Percentiles rank a stretch among this genome's conserved stretches.
phyloP scores from a whole-genome alignment of 257 asterid genomes.

The Gentiana dahurica region DNA sequence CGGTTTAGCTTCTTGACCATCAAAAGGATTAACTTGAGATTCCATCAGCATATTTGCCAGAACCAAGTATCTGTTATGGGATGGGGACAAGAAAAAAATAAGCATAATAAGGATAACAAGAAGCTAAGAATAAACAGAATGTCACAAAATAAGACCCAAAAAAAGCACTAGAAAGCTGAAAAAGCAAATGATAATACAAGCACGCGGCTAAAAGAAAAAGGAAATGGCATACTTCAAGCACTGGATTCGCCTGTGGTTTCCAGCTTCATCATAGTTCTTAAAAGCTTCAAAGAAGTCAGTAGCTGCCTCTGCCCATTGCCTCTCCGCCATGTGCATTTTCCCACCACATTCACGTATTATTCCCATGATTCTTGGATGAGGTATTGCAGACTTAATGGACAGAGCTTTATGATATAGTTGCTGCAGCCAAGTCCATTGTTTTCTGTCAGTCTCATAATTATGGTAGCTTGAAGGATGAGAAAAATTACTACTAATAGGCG shows the following conservation, averaged over 20 bases:
- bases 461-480: background rate
- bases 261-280: slow-evolving; percentile 97
- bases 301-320: slow-evolving; percentile 96
- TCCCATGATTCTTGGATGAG: slow-evolving; percentile 99
- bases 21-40: slow-evolving; percentile 96
- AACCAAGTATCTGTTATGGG: slow-evolving; percentile 69
- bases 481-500: no score
- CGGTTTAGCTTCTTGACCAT: slow-evolving; percentile 99
- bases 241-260: slow-evolving; percentile 92
- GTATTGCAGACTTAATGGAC: slow-evolving; percentile 94
- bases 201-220: background rate
- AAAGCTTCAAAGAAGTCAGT: slow-evolving; percentile 98
- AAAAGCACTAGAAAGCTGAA: no score
- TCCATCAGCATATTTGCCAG: slow-evolving; percentile 99
- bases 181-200: background rate
- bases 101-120: no score
- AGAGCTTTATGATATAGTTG: slow-evolving; percentile 82
- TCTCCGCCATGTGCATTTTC: slow-evolving; percentile 98
- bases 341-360: slow-evolving; percentile 99
- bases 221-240: slow-evolving; percentile 64
- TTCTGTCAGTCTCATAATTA: background rate
- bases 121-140: no score
- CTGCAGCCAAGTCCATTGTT: slow-evolving; percentile 28
- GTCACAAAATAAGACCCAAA: no score
- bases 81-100: slow-evolving; percentile 1